Evolutionary conservation across 164 flowering plant genomes (phyloP), one percentile per base, ranked within the genome.

Genomic region (Buxus sempervirens): DNA sequence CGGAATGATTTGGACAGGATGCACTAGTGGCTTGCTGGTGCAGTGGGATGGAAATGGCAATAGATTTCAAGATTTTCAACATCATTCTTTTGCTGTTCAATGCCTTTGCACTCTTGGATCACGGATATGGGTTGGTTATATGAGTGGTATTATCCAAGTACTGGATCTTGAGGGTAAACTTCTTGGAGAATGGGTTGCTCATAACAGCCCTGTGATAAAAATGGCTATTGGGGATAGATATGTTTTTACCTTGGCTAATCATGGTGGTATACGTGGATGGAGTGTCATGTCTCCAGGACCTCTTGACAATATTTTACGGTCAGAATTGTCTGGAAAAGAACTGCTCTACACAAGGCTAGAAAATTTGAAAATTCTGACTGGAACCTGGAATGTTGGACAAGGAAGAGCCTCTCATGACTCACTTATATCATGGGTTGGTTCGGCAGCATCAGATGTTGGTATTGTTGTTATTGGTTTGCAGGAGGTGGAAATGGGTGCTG

Each of bases 401-500:
- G 99, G 91, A 78, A 96, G 79, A 77, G 85, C 98, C 36, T 78
- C 88, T 55, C 85, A 74, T 49, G 99, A 96, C 18, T 77, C 97
- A 45, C 96, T 96, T 25, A 80, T 80, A 58, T 61, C 89, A n/a
- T 96, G 99, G 99, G 62, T 96, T 54, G 94, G 96, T 70, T 87
- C 92, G 75, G 88, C 78, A 16, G 82, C 83, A 28, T 82, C 92
- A 65, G 91, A 89, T 72, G 90, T 84, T 79, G 96, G 88, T 54
- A 88, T 96, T 62, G 78, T 96, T 67, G 96, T 87, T 60, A 90
- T 86, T 69, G 99, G 99, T 36, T 81, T 91, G 79, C 99, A 96
- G 74, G 99, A 96, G 82, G 96, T 96, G 70, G 99, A 93, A 73
- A 96, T 93, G 99, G 99, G 99, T 55, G 99, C 99, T 12, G 98